These are phyloP conservation scores for Rhodomyrtus tomentosa DNA, from an alignment of 345 rosid species.

Conservation along the genomic window DNA sequence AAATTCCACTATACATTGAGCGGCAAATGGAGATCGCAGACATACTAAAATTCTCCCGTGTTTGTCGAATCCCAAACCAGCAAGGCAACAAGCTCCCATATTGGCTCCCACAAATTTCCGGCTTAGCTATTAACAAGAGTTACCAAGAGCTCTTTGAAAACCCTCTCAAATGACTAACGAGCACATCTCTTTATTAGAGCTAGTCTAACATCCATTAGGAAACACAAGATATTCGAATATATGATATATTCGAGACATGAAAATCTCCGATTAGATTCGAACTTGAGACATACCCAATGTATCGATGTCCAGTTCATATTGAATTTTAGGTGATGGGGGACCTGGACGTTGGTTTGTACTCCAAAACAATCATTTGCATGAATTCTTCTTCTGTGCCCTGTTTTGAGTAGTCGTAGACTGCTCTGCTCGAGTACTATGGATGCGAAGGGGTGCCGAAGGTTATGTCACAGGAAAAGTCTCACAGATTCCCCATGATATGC, in stretches of 20 bases:
- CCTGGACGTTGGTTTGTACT: neutral
- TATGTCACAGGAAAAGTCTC: neutral
- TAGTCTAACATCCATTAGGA: neutral
- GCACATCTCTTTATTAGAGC: neutral
- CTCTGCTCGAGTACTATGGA: neutral
- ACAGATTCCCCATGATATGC: neutral
- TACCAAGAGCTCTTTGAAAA: neutral
- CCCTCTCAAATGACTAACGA: neutral
- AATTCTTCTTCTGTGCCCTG: neutral
- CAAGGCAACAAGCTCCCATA: neutral
- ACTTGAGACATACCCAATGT: neutral
- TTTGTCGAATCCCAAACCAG: neutral
- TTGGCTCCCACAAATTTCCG: neutral
- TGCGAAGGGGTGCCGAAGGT: neutral
- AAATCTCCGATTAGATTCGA: neutral
- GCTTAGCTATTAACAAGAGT: neutral
- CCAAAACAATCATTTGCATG: neutral
- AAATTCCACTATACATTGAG: neutral
- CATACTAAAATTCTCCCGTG: neutral
- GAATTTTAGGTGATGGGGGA: neutral
- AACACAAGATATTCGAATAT: neutral
- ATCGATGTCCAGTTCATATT: neutral
- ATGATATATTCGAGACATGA: neutral
- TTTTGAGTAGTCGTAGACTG: neutral
- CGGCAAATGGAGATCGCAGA: neutral